These are phyloP conservation scores for Skeletonema grethae DNA, from an alignment of 108 stramenopile genomes.

Conservation along the genomic window DNA sequence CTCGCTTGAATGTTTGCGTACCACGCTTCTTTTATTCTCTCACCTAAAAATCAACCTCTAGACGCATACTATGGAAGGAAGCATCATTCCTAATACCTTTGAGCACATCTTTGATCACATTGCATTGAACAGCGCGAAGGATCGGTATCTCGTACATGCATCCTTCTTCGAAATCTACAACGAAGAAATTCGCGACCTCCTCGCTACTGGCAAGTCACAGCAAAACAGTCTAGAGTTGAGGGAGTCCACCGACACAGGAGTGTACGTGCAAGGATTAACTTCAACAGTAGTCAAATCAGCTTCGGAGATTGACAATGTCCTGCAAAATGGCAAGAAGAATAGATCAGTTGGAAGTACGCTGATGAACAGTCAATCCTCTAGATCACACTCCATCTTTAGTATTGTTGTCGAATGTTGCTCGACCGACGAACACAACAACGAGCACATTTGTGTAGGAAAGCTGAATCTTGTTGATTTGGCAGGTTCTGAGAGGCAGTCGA, in stretches of 20 bases:
- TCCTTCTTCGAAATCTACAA: slow-evolving; percentile 99
- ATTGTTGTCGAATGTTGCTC: slow-evolving; percentile 62
- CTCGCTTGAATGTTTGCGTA: neutral
- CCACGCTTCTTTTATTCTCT: neutral
- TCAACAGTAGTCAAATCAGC: slow-evolving; percentile 75
- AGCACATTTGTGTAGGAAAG: slow-evolving; percentile 90
- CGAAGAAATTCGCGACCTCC: slow-evolving; percentile 96
- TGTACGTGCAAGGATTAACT: slow-evolving; percentile 89
- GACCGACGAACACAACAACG: slow-evolving; percentile 47
- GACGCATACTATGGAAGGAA: slow-evolving; percentile 97
- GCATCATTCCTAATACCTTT: slow-evolving; percentile 96
- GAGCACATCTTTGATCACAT: slow-evolving; percentile 90
- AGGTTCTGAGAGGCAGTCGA: slow-evolving; percentile 92
- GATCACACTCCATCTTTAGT: slow-evolving; percentile 91
- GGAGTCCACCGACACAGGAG: slow-evolving; percentile 74
- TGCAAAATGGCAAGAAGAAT: slow-evolving; percentile 89
- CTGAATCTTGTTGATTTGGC: slow-evolving; percentile 98
- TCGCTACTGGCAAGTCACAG: slow-evolving; percentile 59
- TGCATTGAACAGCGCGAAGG: slow-evolving; percentile 58
- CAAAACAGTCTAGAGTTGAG: slow-evolving; percentile 74
- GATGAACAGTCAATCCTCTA: slow-evolving; percentile 90
- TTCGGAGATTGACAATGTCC: slow-evolving; percentile 79
- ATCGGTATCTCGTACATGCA: slow-evolving; percentile 91
- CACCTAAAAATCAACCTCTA: neutral
- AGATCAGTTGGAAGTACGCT: slow-evolving; percentile 85